These are phyloP conservation scores for Pouteria glomerata DNA, from an alignment of 148 eudicot genomes.

Conservation along the genomic window DNA sequence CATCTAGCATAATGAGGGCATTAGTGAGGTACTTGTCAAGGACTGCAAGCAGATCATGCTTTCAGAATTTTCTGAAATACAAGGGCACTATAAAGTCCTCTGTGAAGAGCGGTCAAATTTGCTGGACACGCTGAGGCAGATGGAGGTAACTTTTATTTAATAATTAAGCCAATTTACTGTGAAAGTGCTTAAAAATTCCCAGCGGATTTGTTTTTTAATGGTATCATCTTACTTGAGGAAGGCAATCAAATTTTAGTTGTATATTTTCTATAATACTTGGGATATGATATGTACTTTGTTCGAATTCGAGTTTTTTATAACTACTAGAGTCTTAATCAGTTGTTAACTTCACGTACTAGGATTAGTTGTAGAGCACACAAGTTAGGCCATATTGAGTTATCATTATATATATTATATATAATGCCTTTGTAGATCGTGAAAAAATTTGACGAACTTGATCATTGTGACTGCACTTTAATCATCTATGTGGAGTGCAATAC, in stretches of 20 bases:
- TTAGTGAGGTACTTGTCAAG: slow-evolving; percentile 61
- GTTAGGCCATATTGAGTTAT: too few relatives aligned
- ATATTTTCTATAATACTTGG: too few relatives aligned
- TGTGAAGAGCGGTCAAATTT: slow-evolving; percentile 69
- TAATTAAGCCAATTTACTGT: background rate
- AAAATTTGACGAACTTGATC: background rate
- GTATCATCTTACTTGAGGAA: background rate
- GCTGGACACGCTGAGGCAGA: slow-evolving; percentile 73
- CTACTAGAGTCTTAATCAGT: too few relatives aligned
- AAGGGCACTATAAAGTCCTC: slow-evolving; percentile 61
- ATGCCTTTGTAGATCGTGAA: background rate
- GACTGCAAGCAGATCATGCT: slow-evolving; percentile 94
- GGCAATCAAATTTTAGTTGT: too few relatives aligned
- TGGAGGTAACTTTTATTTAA: slow-evolving; percentile 55
- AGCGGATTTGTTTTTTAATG: background rate
- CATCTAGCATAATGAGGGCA: slow-evolving; percentile 68
- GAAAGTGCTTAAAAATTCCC: background rate
- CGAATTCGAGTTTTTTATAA: too few relatives aligned
- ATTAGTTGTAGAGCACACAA: too few relatives aligned
- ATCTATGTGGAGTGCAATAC: too few relatives aligned
- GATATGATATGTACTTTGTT: too few relatives aligned
- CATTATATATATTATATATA: background rate
- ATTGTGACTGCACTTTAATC: too few relatives aligned
- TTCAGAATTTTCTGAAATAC: slow-evolving; percentile 63
- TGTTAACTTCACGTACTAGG: too few relatives aligned